Base-by-base conservation (phyloP, 129 eudicot species). In the Centella asiatica region DNA sequence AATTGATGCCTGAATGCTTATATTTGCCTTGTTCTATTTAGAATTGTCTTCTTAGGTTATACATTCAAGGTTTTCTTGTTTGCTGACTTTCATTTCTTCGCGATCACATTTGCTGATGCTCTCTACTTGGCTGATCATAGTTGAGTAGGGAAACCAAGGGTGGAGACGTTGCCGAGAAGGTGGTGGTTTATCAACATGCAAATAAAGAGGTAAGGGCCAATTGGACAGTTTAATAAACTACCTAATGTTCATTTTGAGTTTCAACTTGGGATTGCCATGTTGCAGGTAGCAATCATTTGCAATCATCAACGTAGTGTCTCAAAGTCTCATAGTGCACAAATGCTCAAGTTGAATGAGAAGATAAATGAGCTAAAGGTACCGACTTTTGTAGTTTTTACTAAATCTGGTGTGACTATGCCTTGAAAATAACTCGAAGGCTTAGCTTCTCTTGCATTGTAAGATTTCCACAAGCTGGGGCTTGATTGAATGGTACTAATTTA, bases 231-330 rank as follows among this genome's bases (percentile, higher is more conserved):
- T 67, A 51, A 62, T 42, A 49, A 47, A 49, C 47, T 46, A 42
- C 9, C 27, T 50, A 14, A 28, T 64, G 6, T 25, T 73, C 34
- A 47, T 34, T 40, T 49, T 2, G 31, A 19, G n/a, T 28, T n/a
- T 36, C 34, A 45, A 23, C 45, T 71, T 32, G 12, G 17, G 4
- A 18, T 24, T 72, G 70, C 52, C 59, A 29, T 69, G 31, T 68
- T 69, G 73, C 74, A 92, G 99, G 99, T 92, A 37, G 96, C 99
- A 27, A 87, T 92, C 33, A 87, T 92, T 58, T 92, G 99, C 67
- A 92, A 92, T 68, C 99, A 92, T 87, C 99, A 92, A 55, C 99
- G 99, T 74, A 80, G 76, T 47, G 95, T 84, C 60, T 87, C 99
- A 44, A 92, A 92, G 83, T 72, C 88, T 69, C 99, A 92, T 71